These are phyloP conservation scores for Hibiscus syriacus DNA, from an alignment of 345 rosid species.

Conservation along the genomic window DNA sequence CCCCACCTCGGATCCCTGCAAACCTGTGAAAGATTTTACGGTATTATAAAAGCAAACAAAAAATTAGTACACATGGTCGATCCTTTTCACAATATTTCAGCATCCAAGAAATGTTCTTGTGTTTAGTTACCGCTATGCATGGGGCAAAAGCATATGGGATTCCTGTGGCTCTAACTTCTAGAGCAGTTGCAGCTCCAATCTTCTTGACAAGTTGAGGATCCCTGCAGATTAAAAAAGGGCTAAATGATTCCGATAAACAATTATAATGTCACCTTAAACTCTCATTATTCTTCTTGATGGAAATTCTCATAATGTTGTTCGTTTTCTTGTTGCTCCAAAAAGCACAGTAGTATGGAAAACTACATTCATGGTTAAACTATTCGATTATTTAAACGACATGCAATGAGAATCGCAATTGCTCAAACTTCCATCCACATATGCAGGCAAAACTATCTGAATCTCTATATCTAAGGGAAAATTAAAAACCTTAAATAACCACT, in stretches of 20 bases:
- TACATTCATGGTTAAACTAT: not conserved
- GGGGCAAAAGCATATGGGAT: conserved; percentile 71
- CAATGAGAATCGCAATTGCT: not conserved
- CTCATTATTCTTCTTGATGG: not conserved
- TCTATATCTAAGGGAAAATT: not conserved
- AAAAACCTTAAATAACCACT: too few species aligned
- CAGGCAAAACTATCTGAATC: too few species aligned
- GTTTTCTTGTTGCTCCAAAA: not conserved
- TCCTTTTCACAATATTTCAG: not conserved
- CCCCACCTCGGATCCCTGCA: conserved; percentile 92
- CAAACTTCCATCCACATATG: not conserved
- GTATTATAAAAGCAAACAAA: not conserved
- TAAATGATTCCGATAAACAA: conserved; percentile 1
- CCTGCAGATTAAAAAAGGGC: conserved; percentile 25
- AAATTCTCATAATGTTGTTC: not conserved
- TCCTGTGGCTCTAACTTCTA: conserved; percentile 79
- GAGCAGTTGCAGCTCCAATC: conserved; percentile 75
- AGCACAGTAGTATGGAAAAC: not conserved
- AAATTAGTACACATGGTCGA: not conserved
- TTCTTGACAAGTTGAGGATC: conserved; percentile 56
- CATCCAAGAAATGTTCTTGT: not conserved
- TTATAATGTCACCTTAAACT: not conserved
- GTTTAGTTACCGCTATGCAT: conserved; percentile 53
- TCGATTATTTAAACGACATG: not conserved
- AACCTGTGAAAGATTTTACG: conserved; percentile 28